Evolutionary conservation across 2,329 filamentous ascomycete species (phyloP).

Genomic region (Xenoacremonium recifei): DNA sequence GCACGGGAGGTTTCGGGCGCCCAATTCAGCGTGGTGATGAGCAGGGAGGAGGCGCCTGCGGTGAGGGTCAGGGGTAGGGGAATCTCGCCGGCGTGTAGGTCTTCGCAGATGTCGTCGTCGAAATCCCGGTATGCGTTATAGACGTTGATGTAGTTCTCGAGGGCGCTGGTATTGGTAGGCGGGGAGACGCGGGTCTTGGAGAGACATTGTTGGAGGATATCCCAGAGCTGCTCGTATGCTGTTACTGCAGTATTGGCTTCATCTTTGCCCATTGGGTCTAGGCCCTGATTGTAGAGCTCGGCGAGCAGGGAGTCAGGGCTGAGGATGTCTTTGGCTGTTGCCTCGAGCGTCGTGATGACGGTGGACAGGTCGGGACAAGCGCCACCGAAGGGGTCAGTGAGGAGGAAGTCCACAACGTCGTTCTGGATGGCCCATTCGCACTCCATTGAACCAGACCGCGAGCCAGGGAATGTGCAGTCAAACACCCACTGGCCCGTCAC

Average conservation of each 20-base stretch:
- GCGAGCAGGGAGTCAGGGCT: constrained; percentile 21
- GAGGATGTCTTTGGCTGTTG: constrained; percentile 29
- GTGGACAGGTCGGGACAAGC: constrained; percentile 34
- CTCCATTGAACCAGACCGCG: constrained; percentile 23
- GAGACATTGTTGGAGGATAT: constrained; percentile 30
- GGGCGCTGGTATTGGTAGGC: constrained; percentile 18
- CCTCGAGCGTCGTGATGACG: constrained; percentile 31
- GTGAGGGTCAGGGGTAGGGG: constrained; percentile 32
- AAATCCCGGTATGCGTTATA: constrained; percentile 31
- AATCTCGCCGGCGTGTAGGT: constrained; percentile 30
- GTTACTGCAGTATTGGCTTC: constrained; percentile 26
- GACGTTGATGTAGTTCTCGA: constrained; percentile 30
- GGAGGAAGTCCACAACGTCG: constrained; percentile 32
- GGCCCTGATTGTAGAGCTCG: constrained; percentile 24
- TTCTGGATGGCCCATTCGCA: constrained; percentile 33
- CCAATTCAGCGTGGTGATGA: constrained; percentile 29
- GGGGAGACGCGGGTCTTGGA: constrained; percentile 18
- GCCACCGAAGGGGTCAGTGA: constrained; percentile 34
- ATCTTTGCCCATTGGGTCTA: constrained; percentile 14
- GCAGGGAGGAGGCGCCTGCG: constrained; percentile 28
- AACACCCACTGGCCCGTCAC: constrained; percentile 32
- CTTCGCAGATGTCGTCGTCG: constrained; percentile 33
- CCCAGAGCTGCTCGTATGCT: constrained; percentile 30
- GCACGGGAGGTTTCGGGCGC: constrained; percentile 22
- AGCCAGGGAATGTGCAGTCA: constrained; percentile 35